These are phyloP conservation scores for Candida gigantensis DNA, from an alignment of 1,139 yeast species.

Conservation along the genomic window DNA sequence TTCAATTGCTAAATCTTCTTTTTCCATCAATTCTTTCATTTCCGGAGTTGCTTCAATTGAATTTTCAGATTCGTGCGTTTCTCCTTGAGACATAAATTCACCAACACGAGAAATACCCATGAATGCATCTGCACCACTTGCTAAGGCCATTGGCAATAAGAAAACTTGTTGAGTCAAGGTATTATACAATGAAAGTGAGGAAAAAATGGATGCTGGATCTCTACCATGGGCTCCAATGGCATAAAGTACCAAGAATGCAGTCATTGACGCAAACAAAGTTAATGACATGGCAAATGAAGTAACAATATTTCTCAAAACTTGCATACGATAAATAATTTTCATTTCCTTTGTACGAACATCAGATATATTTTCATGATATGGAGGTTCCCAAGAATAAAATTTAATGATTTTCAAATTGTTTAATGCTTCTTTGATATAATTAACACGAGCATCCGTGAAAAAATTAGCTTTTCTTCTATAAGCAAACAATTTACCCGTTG, in stretches of 20 bases:
- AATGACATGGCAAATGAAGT: slow-evolving; percentile 60
- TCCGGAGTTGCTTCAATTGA: slow-evolving; percentile 28
- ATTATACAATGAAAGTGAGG: slow-evolving; percentile 77
- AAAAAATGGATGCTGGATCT: slow-evolving; percentile 72
- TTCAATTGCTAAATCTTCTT: slow-evolving; percentile 39
- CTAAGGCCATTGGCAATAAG: slow-evolving; percentile 70
- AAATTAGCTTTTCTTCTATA: slow-evolving; percentile 29
- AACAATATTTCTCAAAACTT: slow-evolving; percentile 56
- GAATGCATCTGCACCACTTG: slow-evolving; percentile 69
- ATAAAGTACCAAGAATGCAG: slow-evolving; percentile 71
- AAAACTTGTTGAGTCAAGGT: slow-evolving; percentile 53
- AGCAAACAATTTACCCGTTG: slow-evolving; percentile 28
- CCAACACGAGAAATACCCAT: slow-evolving; percentile 64
- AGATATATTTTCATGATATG: slow-evolving; percentile 50
- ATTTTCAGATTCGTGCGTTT: slow-evolving; percentile 19
- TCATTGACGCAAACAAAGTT: slow-evolving; percentile 68
- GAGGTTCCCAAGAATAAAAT: slow-evolving; percentile 66
- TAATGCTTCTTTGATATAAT: slow-evolving; percentile 37
- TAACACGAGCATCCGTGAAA: slow-evolving; percentile 36
- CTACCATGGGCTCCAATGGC: slow-evolving; percentile 45
- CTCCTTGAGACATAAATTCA: slow-evolving; percentile 42
- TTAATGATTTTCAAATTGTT: slow-evolving; percentile 38
- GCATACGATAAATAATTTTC: slow-evolving; percentile 49
- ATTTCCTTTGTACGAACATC: slow-evolving; percentile 52
- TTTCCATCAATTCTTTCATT: slow-evolving; percentile 21